Evolutionary conservation across 2,329 filamentous ascomycete species (phyloP).

Genomic region (Chrysoporthe austroafricana): DNA sequence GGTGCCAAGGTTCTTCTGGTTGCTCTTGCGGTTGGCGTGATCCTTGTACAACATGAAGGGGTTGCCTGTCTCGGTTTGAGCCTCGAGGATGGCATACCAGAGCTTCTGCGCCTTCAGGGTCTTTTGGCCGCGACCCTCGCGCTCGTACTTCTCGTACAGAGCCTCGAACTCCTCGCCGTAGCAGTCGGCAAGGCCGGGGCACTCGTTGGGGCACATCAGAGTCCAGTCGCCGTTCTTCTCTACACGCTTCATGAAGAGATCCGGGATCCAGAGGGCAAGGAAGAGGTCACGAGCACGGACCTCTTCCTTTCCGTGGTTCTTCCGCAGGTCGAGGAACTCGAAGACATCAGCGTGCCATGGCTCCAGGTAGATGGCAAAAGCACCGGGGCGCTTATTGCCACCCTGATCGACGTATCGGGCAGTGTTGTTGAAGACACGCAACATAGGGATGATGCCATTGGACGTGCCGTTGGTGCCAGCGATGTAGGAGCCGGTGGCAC

Average conservation of each 20-base stretch:
- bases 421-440: conserved; percentile 99
- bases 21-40: conserved; percentile 97
- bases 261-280: conserved; percentile 96
- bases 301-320: conserved; percentile 99
- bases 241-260: conserved; percentile 99
- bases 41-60: conserved; percentile 99
- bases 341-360: conserved; percentile 99
- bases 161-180: conserved; percentile 98
- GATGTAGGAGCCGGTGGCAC: conserved; percentile 97
- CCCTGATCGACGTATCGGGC: conserved; percentile 98
- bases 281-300: conserved; percentile 95
- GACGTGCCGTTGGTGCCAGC: conserved; percentile 97
- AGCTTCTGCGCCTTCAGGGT: conserved; percentile 98
- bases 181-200: conserved; percentile 90
- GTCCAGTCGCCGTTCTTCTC: conserved; percentile 98
- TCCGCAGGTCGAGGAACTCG: conserved; percentile 94
- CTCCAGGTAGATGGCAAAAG: conserved; percentile 98
- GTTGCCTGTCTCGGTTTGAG: conserved; percentile 98
- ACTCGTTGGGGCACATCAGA: conserved; percentile 97
- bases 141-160: conserved; percentile 91
- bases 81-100: conserved; percentile 98
- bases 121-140: conserved; percentile 82
- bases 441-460: conserved; percentile 96
- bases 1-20: conserved; percentile 99
- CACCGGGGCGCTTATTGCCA: conserved; percentile 98